phyloP scores from a whole-genome alignment of 225 moss, liverwort and hornwort genomes.

The Polytrichum commune region DNA sequence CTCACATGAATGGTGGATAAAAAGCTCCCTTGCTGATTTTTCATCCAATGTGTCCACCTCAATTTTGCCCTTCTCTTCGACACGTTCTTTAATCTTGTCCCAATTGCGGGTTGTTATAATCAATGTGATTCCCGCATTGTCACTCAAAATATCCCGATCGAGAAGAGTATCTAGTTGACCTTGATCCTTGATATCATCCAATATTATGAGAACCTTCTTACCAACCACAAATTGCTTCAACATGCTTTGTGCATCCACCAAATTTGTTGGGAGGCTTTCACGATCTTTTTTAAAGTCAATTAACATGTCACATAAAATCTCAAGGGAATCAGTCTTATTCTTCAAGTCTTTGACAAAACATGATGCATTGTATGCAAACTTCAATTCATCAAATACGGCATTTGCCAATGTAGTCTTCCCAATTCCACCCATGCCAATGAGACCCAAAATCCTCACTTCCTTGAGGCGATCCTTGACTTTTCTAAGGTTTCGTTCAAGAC shows the following conservation, averaged over 20 bases:
- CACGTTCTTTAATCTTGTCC: background rate
- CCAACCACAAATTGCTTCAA: background rate
- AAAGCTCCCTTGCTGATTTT: background rate
- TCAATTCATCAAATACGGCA: background rate
- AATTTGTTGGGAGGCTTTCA: background rate
- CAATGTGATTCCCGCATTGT: background rate
- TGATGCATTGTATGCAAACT: background rate
- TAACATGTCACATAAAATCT: background rate
- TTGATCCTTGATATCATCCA: background rate
- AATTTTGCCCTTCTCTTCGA: background rate
- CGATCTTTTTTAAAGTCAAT: background rate
- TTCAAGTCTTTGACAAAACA: slow-evolving; percentile 2
- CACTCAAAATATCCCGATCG: background rate
- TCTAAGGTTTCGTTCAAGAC: background rate
- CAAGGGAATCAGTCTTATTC: background rate
- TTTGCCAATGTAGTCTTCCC: slow-evolving; percentile 9
- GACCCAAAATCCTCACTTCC: background rate
- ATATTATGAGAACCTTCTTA: background rate
- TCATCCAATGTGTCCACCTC: background rate
- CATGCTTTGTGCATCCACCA: background rate
- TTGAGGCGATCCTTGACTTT: background rate
- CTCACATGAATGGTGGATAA: background rate
- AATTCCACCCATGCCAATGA: slow-evolving; percentile 8
- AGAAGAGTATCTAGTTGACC: background rate
- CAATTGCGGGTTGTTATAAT: background rate